Conservation (phyloP, 139 green algal species). For the Ettlia oleoabundans region DNA sequence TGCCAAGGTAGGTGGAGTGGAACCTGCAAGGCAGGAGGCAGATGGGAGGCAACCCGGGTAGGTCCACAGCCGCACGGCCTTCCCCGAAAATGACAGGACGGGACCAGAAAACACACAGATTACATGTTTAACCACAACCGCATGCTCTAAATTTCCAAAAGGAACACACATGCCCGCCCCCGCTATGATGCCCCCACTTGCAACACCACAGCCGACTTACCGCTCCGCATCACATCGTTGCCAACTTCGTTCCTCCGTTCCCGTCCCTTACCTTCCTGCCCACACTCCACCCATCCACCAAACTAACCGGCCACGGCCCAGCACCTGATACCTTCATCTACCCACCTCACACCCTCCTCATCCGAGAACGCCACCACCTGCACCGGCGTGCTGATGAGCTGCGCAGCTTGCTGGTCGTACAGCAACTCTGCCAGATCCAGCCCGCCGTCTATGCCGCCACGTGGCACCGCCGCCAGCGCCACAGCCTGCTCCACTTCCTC, state of each 20-base stretch:
- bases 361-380: constrained; percentile 90
- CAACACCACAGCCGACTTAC: too few species aligned
- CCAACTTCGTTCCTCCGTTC: not conserved
- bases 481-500: not conserved
- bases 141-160: too few species aligned
- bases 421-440: constrained; percentile 44
- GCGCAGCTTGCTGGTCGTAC: constrained; percentile 28
- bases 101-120: not conserved
- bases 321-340: not conserved
- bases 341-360: constrained; percentile 87
- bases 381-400: constrained; percentile 39
- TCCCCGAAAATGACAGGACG: not conserved
- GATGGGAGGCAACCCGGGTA: not conserved
- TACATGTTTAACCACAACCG: too few species aligned
- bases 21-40: constrained; percentile 59
- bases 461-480: not conserved
- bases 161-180: too few species aligned
- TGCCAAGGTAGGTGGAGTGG: constrained; percentile 91
- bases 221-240: too few species aligned
- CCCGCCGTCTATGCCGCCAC: not conserved
- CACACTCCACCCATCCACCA: not conserved
- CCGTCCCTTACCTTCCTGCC: not conserved
- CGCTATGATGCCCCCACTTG: too few species aligned
- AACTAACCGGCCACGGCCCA: not conserved
- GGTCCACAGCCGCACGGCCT: not conserved